Evolutionary conservation across 495 filamentous ascomycete species (phyloP), one percentile per base, ranked within the genome.

Genomic region (Aspergillus nidulans): DNA sequence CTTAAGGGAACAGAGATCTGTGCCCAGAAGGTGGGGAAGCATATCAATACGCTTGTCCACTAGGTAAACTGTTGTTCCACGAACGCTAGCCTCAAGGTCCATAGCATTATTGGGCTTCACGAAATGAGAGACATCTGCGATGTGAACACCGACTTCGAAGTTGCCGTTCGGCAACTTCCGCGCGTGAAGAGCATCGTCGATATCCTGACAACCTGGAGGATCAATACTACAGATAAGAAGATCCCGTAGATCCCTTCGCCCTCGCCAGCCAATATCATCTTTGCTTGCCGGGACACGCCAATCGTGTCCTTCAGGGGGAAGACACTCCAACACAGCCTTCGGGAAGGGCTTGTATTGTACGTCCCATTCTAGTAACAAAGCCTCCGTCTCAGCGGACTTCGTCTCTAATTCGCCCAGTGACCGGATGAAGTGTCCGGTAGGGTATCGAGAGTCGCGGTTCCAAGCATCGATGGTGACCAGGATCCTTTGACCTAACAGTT

Each of bases 41-140:
- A 98, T 98, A 73, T 98, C 94, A 60, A 98, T 97, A 59, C 94
- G 91, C 75, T 97, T 98, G 71, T 98, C 94, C 1, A 98, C 95
- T 21, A 98, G 78, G 63, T 98, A 98, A 25, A 98, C 94, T 0
- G 95, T 97, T 3, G 94, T 97, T 56, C 92, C 94, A 65, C 94
- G 86, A 55, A 91, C 81, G 64, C 89, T 91, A 2, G 94, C 94
- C 72, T 98, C 94, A 20, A 81, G 80, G 66, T 98, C 95, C 95
- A 98, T 98, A 38, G 94, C 84, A 66, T 94, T 97, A 67, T 90
- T 90, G 24, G 95, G 92, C 71, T 92, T 95, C 66, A 98, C 95
- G 60, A 97, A 97, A 67, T 98, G 90, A 15, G 95, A 96, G 18
- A 98, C 94, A 64, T 98, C 94, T 40, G 94, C 94, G 67, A 98